Conservation (phyloP, 192 early-diverging fungal species). For the Mortierella alpina region DNA sequence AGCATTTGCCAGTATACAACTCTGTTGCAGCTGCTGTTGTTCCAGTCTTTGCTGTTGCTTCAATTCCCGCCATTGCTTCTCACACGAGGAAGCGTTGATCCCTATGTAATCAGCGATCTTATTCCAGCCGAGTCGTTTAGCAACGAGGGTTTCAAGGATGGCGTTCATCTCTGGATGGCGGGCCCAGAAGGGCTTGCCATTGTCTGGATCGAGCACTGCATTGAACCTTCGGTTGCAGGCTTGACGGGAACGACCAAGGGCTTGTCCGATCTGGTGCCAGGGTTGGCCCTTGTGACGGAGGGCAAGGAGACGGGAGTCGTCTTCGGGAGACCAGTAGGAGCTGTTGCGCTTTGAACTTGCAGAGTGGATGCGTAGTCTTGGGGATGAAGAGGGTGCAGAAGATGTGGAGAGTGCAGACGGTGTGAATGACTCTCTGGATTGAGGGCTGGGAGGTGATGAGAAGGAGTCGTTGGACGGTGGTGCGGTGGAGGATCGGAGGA, state of each 20-base stretch:
- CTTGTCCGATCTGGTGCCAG: conserved; percentile 26
- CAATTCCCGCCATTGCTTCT: conserved; percentile 17
- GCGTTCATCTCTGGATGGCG: not conserved
- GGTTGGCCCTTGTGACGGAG: conserved; percentile 24
- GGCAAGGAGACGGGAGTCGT: not conserved
- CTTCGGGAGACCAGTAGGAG: conserved; percentile 13
- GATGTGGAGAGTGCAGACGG: not conserved
- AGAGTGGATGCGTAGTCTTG: conserved; percentile 17
- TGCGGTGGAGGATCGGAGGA: not conserved
- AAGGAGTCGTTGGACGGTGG: not conserved
- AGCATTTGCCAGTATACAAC: no score
- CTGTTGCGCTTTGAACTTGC: conserved; percentile 7
- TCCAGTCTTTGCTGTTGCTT: not conserved
- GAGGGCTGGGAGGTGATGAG: not conserved
- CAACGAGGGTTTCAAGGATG: not conserved
- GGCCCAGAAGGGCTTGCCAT: conserved; percentile 15
- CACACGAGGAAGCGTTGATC: conserved; percentile 25
- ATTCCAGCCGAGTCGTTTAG: conserved; percentile 11
- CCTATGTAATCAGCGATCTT: conserved; percentile 12
- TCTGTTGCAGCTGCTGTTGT: no score
- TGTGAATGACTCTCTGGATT: not conserved
- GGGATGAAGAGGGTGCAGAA: not conserved
- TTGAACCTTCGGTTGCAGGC: conserved; percentile 30
- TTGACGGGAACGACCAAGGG: conserved; percentile 19
- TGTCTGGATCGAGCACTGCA: conserved; percentile 13